A percentile compares a stretch with the other conserved stretches of the same genome.
Evolutionary conservation across 2,329 filamentous ascomycete species (phyloP).

Genomic region (Cladophialophora chaetospira): DNA sequence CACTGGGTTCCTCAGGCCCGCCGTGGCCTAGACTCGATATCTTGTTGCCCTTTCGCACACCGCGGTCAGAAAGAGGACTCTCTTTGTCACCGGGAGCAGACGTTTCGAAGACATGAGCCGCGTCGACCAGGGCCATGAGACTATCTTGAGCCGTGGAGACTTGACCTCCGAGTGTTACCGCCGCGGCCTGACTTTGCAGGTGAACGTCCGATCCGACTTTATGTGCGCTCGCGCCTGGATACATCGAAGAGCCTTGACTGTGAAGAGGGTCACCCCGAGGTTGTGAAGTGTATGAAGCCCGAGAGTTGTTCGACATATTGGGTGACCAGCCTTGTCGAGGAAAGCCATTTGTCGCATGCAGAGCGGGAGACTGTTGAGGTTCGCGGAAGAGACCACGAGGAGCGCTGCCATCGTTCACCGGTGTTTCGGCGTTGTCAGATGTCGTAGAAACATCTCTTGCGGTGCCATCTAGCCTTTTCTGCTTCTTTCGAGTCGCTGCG

Average conservation of each 20-base stretch:
- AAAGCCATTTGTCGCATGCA: conserved; percentile 13
- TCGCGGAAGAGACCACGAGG: conserved; percentile 6
- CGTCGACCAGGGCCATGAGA: conserved; percentile 26
- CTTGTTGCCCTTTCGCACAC: conserved; percentile 19
- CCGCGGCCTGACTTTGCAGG: conserved; percentile 26
- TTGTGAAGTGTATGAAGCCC: conserved; percentile 22
- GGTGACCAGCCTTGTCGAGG: conserved; percentile 18
- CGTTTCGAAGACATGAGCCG: conserved; percentile 24
- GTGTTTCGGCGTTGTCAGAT: conserved; percentile 5
- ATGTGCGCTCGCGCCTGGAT: not conserved
- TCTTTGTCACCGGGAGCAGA: conserved; percentile 16
- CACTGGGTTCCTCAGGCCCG: conserved; percentile 36
- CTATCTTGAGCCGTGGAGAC: conserved; percentile 27
- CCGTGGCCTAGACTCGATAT: conserved; percentile 21
- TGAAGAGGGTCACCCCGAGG: conserved; percentile 11
- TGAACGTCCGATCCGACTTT: conserved; percentile 19
- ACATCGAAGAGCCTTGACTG: conserved; percentile 1
- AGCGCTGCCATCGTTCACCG: conserved; percentile 6
- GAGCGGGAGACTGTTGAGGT: conserved; percentile 3
- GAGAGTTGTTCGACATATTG: not conserved
- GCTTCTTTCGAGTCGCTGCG: conserved; percentile 89
- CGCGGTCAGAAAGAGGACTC: conserved; percentile 25
- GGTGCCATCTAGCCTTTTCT: conserved; percentile 57
- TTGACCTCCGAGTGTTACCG: conserved; percentile 23
- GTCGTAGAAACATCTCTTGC: conserved; percentile 20